Conservation (phyloP, 371 early-diverging fungal genomes). For the Entomophthora muscae region DNA sequence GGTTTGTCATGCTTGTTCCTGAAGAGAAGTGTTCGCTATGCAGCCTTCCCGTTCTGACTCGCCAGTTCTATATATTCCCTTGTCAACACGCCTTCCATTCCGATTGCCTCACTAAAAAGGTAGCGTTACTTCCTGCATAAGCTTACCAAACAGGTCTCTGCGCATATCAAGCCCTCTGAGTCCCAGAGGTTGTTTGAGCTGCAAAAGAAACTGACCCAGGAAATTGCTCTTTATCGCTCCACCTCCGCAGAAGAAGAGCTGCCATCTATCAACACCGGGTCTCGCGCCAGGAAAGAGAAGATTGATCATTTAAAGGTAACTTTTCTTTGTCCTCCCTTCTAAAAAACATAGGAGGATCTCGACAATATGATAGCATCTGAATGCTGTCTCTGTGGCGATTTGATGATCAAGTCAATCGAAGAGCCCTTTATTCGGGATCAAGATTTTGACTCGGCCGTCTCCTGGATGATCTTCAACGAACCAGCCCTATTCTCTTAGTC, state of each 20-base stretch:
- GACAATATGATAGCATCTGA: constrained; percentile 68
- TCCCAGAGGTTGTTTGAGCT: constrained; percentile 24
- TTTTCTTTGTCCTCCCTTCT: neutral
- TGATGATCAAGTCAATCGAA: constrained; percentile 66
- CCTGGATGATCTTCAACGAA: constrained; percentile 27
- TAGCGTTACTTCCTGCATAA: constrained; percentile 17
- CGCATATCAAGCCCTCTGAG: constrained; percentile 18
- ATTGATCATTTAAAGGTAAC: constrained; percentile 2
- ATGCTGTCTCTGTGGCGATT: constrained; percentile 73
- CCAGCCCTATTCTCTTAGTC: neutral
- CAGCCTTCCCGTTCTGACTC: constrained; percentile 46
- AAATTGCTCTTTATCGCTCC: constrained; percentile 19
- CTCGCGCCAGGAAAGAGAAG: neutral
- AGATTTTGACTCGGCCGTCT: constrained; percentile 25
- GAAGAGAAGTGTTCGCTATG: constrained; percentile 70
- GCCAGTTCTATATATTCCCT: constrained; percentile 85
- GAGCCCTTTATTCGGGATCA: constrained; percentile 43
- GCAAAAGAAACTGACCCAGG: constrained; percentile 21
- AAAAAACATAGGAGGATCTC: constrained; percentile 50
- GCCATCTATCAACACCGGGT: neutral
- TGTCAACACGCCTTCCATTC: constrained; percentile 88
- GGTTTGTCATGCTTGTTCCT: constrained; percentile 59
- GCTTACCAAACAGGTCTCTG: constrained; percentile 14
- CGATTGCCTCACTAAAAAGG: constrained; percentile 58
- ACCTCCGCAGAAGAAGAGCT: constrained; percentile 21